A percentile compares a stretch with the other conserved stretches of the same genome.
These are phyloP conservation scores for Tetrapisispora fleetii DNA, from an alignment of 805 yeast genomes.

Conservation along the genomic window DNA sequence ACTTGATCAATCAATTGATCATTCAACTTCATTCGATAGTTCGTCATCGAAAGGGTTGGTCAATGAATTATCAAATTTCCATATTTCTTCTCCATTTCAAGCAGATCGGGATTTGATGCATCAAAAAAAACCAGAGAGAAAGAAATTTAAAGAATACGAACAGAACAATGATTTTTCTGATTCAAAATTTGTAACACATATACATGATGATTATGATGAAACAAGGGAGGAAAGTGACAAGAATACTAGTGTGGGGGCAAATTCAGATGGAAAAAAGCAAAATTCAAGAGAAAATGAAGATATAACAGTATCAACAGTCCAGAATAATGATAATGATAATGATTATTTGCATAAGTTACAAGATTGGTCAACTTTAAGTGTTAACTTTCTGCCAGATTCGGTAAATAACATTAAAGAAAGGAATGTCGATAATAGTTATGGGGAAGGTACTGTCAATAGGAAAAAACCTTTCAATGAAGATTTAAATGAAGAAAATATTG, in stretches of 20 bases:
- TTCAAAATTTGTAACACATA: conserved; percentile 6
- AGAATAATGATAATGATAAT: neutral
- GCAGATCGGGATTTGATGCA: neutral
- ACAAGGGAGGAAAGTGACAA: too few relatives aligned
- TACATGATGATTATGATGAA: conserved; percentile 1
- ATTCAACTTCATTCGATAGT: neutral
- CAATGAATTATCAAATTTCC: conserved; percentile 17
- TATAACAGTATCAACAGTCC: neutral
- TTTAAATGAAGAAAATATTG: conserved; percentile 5
- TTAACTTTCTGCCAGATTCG: neutral
- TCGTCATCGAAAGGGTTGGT: conserved; percentile 7
- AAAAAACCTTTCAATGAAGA: neutral
- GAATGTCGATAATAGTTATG: neutral
- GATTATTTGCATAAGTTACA: conserved; percentile 10
- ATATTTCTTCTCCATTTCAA: conserved; percentile 8
- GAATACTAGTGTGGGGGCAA: too few relatives aligned
- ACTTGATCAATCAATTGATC: neutral
- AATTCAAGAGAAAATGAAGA: neutral
- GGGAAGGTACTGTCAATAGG: conserved; percentile 17
- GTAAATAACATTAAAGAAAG: neutral
- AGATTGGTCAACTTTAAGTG: conserved; percentile 14
- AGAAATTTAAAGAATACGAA: conserved; percentile 9
- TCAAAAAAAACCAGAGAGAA: neutral
- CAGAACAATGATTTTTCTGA: conserved; percentile 14
- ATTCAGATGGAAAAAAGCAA: too few relatives aligned